phyloP scores from a whole-genome alignment of 352 stramenopile genomes.

The Phytopythium boreale region DNA sequence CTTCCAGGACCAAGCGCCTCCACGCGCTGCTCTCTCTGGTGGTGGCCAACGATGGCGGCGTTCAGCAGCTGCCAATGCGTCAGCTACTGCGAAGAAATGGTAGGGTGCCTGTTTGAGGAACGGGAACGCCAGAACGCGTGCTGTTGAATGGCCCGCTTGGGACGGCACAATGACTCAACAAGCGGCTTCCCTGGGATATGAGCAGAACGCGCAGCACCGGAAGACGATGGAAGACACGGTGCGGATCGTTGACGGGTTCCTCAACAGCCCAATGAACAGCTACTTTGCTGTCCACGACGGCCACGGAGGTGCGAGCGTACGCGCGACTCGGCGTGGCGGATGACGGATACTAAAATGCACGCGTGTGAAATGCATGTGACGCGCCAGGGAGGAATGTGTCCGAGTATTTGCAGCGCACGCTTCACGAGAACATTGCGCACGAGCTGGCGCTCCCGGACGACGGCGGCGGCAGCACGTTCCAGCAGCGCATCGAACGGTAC shows the following conservation, averaged over 20 bases:
- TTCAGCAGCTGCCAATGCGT: constrained; percentile 55
- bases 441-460: constrained; percentile 41
- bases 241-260: constrained; percentile 69
- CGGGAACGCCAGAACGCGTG: no score
- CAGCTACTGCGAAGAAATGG: constrained; percentile 80
- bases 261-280: constrained; percentile 46
- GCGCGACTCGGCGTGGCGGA: not conserved
- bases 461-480: constrained; percentile 33
- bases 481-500: constrained; percentile 62
- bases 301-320: constrained; percentile 52
- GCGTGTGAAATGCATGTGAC: not conserved
- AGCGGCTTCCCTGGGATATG: not conserved
- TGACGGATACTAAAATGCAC: not conserved
- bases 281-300: constrained; percentile 81
- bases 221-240: constrained; percentile 86
- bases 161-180: not conserved
- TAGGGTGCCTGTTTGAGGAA: constrained; percentile 12
- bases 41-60: not conserved
- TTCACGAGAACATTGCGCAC: constrained; percentile 60
- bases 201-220: constrained; percentile 63
- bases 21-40: not conserved
- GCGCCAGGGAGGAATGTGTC: constrained; percentile 59
- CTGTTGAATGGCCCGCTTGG: no score
- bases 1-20: not conserved
- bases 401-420: constrained; percentile 53